phyloP scores from a whole-genome alignment of 257 asterid species.

The Ocimum tenuiflorum region DNA sequence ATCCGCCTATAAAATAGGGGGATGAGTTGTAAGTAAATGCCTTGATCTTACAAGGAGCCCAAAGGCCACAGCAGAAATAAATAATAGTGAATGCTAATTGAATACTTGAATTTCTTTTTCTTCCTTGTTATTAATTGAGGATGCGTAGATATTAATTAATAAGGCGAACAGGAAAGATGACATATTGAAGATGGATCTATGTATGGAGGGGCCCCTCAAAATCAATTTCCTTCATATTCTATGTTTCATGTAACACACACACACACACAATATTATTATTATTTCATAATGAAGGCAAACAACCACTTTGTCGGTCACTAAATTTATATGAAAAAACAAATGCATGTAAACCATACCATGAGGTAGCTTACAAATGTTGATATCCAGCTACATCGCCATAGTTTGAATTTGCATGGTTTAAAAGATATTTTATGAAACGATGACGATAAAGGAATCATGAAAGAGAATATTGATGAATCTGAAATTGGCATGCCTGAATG shows the following conservation, averaged over 20 bases:
- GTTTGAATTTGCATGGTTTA: too few relatives aligned
- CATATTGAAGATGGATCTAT: background rate
- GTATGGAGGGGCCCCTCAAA: background rate
- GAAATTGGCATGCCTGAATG: constrained; percentile 13
- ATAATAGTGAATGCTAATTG: too few relatives aligned
- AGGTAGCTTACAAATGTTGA: too few relatives aligned
- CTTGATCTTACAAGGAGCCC: too few relatives aligned
- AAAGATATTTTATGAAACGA: too few relatives aligned
- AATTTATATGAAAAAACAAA: background rate
- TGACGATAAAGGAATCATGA: too few relatives aligned
- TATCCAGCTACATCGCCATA: too few relatives aligned
- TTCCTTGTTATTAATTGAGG: background rate
- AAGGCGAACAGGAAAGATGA: background rate
- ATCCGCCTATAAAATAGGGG: too few relatives aligned
- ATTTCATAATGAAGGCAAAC: background rate
- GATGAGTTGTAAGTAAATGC: too few relatives aligned
- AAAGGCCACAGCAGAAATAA: too few relatives aligned
- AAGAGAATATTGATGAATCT: background rate
- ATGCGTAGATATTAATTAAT: background rate
- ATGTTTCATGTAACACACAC: background rate
- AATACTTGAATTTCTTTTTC: background rate
- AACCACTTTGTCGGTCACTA: background rate
- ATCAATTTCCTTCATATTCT: background rate
- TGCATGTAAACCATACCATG: too few relatives aligned
- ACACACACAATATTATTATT: too few relatives aligned